phyloP scores from a whole-genome alignment of 257 asterid genomes.

The Petrea volubilis region DNA sequence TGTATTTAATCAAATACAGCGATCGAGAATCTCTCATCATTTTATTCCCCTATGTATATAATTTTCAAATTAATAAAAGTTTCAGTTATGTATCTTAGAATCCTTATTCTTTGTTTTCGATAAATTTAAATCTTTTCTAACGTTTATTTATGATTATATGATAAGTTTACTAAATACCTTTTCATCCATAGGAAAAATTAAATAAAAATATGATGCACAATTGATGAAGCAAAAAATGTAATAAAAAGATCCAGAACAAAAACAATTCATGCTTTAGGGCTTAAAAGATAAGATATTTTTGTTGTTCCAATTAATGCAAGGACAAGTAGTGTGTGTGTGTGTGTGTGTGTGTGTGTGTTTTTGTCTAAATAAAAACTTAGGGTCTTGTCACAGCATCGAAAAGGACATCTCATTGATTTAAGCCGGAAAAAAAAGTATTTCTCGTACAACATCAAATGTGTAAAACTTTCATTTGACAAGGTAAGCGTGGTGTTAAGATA shows the following conservation, averaged over 20 bases:
- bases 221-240: too few relatives aligned
- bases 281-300: background rate
- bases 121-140: background rate
- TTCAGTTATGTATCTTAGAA: background rate
- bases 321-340: conserved; percentile 5
- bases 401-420: background rate
- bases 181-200: too few relatives aligned
- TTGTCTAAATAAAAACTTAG: too few relatives aligned
- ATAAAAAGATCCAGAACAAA: too few relatives aligned
- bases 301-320: conserved; percentile 5
- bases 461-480: conserved; percentile 12
- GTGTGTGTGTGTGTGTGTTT: too few relatives aligned
- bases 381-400: conserved; percentile 1
- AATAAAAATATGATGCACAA: too few relatives aligned
- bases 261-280: background rate
- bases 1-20: background rate
- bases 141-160: background rate
- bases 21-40: background rate
- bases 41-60: background rate
- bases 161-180: background rate
- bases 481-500: conserved; percentile 1
- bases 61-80: background rate
- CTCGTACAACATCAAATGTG: background rate
- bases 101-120: background rate
- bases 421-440: background rate